A percentile compares a stretch with the other conserved stretches of the same genome.
Evolutionary conservation across 1,139 yeast species (phyloP).

Genomic region (Geotrichum cucujoidarum): DNA sequence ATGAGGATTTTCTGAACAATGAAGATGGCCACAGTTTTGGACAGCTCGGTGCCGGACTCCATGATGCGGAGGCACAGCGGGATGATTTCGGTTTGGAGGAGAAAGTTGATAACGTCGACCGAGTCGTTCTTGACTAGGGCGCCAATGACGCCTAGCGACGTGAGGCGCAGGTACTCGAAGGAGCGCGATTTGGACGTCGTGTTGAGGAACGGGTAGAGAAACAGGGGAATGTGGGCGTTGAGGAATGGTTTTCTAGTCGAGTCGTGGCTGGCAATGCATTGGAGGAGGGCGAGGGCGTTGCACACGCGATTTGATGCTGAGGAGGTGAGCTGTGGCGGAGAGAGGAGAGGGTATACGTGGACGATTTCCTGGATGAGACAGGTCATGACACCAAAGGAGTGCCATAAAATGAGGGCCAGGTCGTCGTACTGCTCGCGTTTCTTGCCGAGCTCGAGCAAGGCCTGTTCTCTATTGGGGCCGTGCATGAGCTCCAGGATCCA

Average conservation of each 20-base stretch:
- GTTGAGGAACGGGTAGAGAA: slow-evolving; percentile 86
- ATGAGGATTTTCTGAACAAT: slow-evolving; percentile 86
- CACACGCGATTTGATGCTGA: slow-evolving; percentile 91
- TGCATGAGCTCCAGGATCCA: slow-evolving; percentile 89
- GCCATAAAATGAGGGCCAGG: slow-evolving; percentile 88
- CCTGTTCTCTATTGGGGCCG: slow-evolving; percentile 89
- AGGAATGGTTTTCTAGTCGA: slow-evolving; percentile 82
- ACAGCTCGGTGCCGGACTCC: slow-evolving; percentile 91
- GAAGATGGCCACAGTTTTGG: slow-evolving; percentile 94
- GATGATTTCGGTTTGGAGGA: slow-evolving; percentile 88
- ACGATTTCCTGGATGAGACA: slow-evolving; percentile 84
- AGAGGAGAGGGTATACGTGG: slow-evolving; percentile 80
- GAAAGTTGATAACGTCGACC: slow-evolving; percentile 86
- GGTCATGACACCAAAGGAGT: slow-evolving; percentile 95
- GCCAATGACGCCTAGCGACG: slow-evolving; percentile 94
- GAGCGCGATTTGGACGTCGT: slow-evolving; percentile 90
- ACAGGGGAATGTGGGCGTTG: slow-evolving; percentile 86
- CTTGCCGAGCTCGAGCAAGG: slow-evolving; percentile 84
- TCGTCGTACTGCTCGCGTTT: slow-evolving; percentile 94
- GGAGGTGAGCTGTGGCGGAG: slow-evolving; percentile 85
- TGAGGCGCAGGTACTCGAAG: slow-evolving; percentile 85
- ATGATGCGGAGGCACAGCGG: slow-evolving; percentile 90
- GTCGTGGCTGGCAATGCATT: slow-evolving; percentile 93
- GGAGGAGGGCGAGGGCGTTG: slow-evolving; percentile 88
- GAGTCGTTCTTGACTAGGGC: slow-evolving; percentile 95